Base-by-base conservation (phyloP, 169 alveolate genomes). In the Nephromyces sp. region DNA sequence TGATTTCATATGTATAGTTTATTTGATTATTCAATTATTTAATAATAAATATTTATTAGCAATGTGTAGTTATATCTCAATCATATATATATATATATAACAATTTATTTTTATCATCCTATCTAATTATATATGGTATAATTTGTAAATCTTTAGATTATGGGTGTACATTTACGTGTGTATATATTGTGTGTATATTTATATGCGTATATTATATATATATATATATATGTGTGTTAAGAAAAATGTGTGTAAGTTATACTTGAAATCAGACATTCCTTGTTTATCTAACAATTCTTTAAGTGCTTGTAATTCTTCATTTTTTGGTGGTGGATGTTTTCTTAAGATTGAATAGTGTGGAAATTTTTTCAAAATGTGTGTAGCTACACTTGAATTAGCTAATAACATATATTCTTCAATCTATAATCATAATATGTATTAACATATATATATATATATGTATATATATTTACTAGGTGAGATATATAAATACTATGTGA, bases 381-480 rank as follows among this genome's bases (percentile, higher is more conserved):
- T 43, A 15, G 99, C 99, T 28, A 98, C 99, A 21, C 98, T 85
- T 33, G 92, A 85, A 83, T 98, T 98, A 1, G 99, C 99, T 73
- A 96, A 81, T 70, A 98, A 89, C 99, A 98, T 98, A 84, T 96
- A 95, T 84, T 97, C 99, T 84, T 98, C 99, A 1, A 74, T 75
- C 80, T 74, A 66, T 4, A 30, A 74, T 6, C 15, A 15, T 35
- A 43, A 43, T 15, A 43, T 43, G 57, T 15, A 43, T 43, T 43
- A n/a, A n/a, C 5, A 61, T 4, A 61, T 34, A 61, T 8, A 61
- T 8, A 8, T 5, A 8, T 4, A 8, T 4, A 61, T 8, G 4
- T 8, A 61, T 61, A 61, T 8, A 61, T 8, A 8, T 61, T 25
- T 34, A 61, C 67, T 6, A n/a, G 8, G 8, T 25, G 22, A 61